Conservation (phyloP, 306 rosid species). For the Heteromeles arbutifolia region DNA sequence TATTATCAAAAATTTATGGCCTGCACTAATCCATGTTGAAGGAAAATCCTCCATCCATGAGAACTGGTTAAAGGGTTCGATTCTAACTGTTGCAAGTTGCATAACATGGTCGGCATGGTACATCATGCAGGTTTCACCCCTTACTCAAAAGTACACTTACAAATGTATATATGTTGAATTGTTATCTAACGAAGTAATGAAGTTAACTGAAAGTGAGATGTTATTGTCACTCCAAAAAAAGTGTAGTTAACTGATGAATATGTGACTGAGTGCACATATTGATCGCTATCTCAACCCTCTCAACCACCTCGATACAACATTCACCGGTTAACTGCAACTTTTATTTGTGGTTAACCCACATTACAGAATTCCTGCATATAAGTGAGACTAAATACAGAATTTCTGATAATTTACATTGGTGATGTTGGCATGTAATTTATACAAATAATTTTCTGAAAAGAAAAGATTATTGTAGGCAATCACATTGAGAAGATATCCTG, state of each 20-base stretch:
- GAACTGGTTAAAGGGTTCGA: conserved; percentile 71
- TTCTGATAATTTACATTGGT: background rate
- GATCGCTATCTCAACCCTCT: background rate
- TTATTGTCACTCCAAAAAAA: background rate
- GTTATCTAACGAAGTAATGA: background rate
- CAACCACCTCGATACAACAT: background rate
- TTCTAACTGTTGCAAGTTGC: conserved; percentile 63
- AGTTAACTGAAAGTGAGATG: background rate
- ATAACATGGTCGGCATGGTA: conserved; percentile 68
- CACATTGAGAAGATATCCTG: conserved; percentile 75
- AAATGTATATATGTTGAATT: background rate
- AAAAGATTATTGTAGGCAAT: conserved; percentile 42
- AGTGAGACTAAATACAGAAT: background rate
- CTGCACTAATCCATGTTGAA: conserved; percentile 44
- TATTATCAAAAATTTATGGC: conserved; percentile 39
- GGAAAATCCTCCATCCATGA: conserved; percentile 33
- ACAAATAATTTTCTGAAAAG: background rate
- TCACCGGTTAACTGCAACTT: background rate
- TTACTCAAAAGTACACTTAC: background rate
- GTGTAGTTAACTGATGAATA: background rate
- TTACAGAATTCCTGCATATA: background rate
- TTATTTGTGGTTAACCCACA: background rate
- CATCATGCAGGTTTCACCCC: conserved; percentile 70
- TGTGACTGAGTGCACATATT: background rate
- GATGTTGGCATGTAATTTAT: background rate